Evolutionary conservation across 805 yeast genomes (phyloP), one percentile per base, ranked within the genome.

Genomic region (Barnettozyma salicaria): DNA sequence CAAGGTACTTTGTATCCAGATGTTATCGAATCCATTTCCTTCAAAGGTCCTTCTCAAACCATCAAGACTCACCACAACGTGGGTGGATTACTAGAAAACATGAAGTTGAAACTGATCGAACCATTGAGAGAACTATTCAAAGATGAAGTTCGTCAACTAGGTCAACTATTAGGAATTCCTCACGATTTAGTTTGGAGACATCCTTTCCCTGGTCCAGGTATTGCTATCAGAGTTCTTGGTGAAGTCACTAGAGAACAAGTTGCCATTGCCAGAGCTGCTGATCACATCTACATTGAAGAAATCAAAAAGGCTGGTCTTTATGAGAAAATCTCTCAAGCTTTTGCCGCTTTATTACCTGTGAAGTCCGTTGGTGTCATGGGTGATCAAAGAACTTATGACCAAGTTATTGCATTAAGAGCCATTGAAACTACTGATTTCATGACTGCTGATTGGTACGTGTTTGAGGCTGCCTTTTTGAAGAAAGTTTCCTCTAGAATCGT

Each of bases 171-270:
- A 68, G 96, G 96, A 34, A 90, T 92, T 54, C 94, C 97, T 24
- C 92, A 86, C 59, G 97, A 92, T 54, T 75, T 92, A 53, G 97
- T 92, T 50, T 90, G 97, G 97, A 86, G 99, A 74, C 99, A 92
- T 63, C 99, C 99, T 40, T 92, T 92, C 95, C 99, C 99, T 55
- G 99, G 99, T 61, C 99, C 99, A 62, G 99, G 99, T 71, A 84
- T 92, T 60, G 99, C 97, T 52, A 92, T 92, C 63, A 82, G 99
- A 68, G 94, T 92, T 39, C 72, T 92, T 33, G 99, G 99, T 53
- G 97, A 90, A 69, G 97, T 92, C 47, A 85, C 96, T 42, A 83
- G 78, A 50, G 78, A 72, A 49, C 98, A 92, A 70, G 92, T 92
- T 40, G 90, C 78, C 59, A 92, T 92, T 59, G 98, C 97, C 30